Conservation (phyloP, 2,329 filamentous ascomycete genomes). For the Apiospora pterosperma region DNA sequence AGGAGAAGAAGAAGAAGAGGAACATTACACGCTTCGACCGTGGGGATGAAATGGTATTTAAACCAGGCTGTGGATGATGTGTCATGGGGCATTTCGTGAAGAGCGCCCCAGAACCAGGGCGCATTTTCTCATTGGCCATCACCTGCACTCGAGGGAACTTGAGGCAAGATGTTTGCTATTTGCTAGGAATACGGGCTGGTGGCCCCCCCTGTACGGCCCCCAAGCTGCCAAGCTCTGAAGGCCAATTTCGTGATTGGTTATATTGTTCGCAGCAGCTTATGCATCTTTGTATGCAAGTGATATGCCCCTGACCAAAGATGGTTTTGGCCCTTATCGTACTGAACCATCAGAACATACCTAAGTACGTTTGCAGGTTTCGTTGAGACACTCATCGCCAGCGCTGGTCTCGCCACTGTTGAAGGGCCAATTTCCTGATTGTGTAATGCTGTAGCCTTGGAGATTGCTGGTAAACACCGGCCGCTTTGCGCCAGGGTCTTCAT, state of each 20-base stretch:
- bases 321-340: neutral
- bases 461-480: neutral
- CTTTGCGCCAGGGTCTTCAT: neutral
- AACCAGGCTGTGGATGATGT: neutral
- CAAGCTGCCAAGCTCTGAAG: neutral
- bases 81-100: neutral
- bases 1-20: neutral
- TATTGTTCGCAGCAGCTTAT: neutral
- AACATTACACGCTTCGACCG: neutral
- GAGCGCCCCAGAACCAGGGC: neutral
- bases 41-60: neutral
- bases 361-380: neutral
- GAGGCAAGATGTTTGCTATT: neutral
- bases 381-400: neutral
- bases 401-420: neutral
- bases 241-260: neutral
- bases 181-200: too few relatives aligned
- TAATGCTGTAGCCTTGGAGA: neutral
- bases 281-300: neutral
- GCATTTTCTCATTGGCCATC: too few relatives aligned
- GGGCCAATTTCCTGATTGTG: neutral
- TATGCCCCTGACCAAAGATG: neutral
- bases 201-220: too few relatives aligned
- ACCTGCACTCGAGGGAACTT: neutral
- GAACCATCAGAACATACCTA: neutral